Evolutionary conservation across 2,329 filamentous ascomycete genomes (phyloP), one percentile per base, ranked within the genome.

Genomic region (Aquanectria penicillioides): DNA sequence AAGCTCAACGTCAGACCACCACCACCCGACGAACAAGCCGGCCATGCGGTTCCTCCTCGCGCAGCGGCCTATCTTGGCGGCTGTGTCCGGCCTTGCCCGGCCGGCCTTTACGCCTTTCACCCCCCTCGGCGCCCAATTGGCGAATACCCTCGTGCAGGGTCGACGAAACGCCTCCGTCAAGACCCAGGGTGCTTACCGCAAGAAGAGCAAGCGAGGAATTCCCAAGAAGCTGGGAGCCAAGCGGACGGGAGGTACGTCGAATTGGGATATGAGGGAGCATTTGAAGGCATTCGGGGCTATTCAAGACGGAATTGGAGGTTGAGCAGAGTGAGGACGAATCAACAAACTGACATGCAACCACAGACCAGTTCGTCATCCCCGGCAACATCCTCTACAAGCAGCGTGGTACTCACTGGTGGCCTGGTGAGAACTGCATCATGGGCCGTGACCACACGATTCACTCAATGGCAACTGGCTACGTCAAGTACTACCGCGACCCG

Each of bases 341-440:
- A n/a, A n/a, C n/a, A n/a, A 15, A 43, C 64, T 69, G 57, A 69
- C 63, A 38, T 31, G 28, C 20, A 40, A 37, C 43, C 13, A 37
- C 72, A 94, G 91, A 94, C 74, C 91, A 97, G 81, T 97, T 90
- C 76, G 95, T 99, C 29, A 90, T 97, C 57, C 91, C 94, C 5
- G 95, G 95, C 52, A 98, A 97, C 81, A 99, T 99, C 78, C 91
- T 99, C 79, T 99, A 95, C 86, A 93, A 93, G 75, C 95, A 99
- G 78, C 90, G 94, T 71, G 95, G 95, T 69, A 96, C 95, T 4
- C 86, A 89, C 71, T 99, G 95, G 95, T 94, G 90, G 75, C 90
- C 95, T 1, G 95, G 95, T 71, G 95, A 98, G 75, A 98, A 99
- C 79, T 92, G 91, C 77, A 91, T 89, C 70, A 94, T 98, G 83